Evolutionary conservation across 768 basidiomycete species (phyloP).

Genomic region (Mrakia blollopis): DNA sequence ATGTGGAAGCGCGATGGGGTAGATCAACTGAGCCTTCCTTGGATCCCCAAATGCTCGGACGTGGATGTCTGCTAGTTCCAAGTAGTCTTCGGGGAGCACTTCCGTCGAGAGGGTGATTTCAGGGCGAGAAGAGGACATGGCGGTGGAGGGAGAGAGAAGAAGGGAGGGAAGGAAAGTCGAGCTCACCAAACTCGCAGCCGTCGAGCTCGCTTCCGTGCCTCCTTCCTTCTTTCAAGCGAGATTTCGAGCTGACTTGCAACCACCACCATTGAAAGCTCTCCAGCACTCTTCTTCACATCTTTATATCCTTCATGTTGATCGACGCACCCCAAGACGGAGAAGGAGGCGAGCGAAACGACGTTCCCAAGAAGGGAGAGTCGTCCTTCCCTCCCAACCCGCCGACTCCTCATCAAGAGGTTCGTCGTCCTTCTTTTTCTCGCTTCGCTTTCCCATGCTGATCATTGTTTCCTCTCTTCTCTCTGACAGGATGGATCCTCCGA

Average conservation of each 20-base stretch:
- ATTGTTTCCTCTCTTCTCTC: background rate
- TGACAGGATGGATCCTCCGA: background rate
- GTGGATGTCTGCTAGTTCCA: background rate
- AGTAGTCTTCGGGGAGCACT: background rate
- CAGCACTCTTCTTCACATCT: background rate
- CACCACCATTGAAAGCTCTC: background rate
- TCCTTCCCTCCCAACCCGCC: background rate
- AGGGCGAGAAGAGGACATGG: background rate
- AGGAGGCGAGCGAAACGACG: background rate
- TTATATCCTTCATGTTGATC: background rate
- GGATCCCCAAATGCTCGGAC: conserved; percentile 4
- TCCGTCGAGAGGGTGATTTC: background rate
- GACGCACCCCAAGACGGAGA: background rate
- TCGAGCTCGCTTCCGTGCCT: background rate
- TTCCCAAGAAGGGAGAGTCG: conserved; percentile 3
- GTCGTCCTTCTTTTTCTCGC: background rate
- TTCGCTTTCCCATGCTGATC: background rate
- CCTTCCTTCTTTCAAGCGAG: background rate
- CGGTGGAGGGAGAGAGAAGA: background rate
- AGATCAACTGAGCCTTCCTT: background rate
- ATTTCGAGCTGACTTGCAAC: background rate
- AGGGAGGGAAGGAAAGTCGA: background rate
- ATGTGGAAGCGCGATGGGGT: background rate
- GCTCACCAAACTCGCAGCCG: no score
- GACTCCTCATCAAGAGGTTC: background rate